Conservation (phyloP, 164 flowering plant species). For the Liquidambar formosana region DNA sequence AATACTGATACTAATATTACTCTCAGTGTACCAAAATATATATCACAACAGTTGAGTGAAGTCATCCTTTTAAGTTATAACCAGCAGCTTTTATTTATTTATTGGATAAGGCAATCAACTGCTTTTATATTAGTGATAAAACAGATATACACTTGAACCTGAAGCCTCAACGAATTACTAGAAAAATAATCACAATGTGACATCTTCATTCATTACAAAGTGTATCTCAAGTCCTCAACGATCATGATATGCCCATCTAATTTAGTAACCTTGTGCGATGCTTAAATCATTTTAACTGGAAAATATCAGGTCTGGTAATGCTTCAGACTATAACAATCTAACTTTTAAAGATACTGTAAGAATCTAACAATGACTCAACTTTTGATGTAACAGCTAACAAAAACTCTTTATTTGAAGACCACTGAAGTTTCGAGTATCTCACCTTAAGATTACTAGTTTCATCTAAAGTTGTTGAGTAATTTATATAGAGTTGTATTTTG, state of each 20-base stretch:
- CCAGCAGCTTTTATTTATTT: no score
- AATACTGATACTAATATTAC: neutral
- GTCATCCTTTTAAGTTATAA: neutral
- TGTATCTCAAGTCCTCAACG: neutral
- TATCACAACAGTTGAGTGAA: neutral
- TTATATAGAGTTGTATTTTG: conserved; percentile 72
- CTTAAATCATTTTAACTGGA: neutral
- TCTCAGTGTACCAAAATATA: neutral
- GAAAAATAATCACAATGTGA: neutral
- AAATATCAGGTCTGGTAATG: neutral
- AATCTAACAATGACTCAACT: neutral
- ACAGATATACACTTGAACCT: neutral
- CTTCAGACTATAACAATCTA: neutral
- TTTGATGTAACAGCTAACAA: no score
- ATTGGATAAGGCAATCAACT: no score
- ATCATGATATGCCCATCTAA: neutral
- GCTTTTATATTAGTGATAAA: neutral
- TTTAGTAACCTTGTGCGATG: neutral
- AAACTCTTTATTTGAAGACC: neutral
- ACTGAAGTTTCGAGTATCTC: neutral
- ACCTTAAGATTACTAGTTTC: conserved; percentile 80
- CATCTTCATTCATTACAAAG: neutral
- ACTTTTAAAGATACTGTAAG: neutral
- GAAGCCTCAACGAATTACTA: neutral
- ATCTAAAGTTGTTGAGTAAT: conserved; percentile 70